These are phyloP conservation scores for Neurospora sp. DNA, from an alignment of 495 filamentous ascomycete genomes.

Conservation along the genomic window DNA sequence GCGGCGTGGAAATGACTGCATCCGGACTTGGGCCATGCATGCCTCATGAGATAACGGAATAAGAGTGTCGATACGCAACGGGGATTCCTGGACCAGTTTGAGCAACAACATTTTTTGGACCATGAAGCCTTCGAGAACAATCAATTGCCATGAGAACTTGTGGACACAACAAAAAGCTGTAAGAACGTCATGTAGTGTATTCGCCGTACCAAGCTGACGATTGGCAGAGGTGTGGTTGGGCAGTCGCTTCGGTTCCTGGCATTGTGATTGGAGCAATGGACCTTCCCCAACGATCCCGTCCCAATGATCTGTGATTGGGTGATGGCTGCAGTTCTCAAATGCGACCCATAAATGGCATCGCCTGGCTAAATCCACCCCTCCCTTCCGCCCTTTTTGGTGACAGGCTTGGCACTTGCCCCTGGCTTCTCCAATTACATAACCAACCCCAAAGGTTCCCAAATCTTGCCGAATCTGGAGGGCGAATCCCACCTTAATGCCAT, in stretches of 20 bases:
- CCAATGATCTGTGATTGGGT: not conserved
- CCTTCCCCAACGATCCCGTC: conserved; percentile 13
- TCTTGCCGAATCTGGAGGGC: not conserved
- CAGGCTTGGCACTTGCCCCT: not conserved
- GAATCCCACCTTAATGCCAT: not conserved
- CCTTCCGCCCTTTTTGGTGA: not conserved
- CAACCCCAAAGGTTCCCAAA: conserved; percentile 1
- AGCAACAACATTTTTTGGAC: not conserved
- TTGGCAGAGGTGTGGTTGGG: conserved; percentile 4
- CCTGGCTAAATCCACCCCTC: conserved; percentile 15
- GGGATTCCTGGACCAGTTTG: not conserved
- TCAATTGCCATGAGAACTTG: not conserved
- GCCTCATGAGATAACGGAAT: not conserved
- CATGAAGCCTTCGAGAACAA: not conserved
- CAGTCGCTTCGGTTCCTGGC: not conserved
- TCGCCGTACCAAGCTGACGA: conserved; percentile 17
- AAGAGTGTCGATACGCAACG: not conserved
- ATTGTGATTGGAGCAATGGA: conserved; percentile 6
- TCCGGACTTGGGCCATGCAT: not conserved
- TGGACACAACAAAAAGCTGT: conserved; percentile 4
- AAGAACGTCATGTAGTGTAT: conserved; percentile 5
- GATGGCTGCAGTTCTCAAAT: not conserved
- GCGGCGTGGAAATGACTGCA: not conserved
- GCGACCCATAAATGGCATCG: conserved; percentile 3
- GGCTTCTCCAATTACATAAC: conserved; percentile 6